Conservation (phyloP, 306 rosid species). For the Adenanthera pavonina region DNA sequence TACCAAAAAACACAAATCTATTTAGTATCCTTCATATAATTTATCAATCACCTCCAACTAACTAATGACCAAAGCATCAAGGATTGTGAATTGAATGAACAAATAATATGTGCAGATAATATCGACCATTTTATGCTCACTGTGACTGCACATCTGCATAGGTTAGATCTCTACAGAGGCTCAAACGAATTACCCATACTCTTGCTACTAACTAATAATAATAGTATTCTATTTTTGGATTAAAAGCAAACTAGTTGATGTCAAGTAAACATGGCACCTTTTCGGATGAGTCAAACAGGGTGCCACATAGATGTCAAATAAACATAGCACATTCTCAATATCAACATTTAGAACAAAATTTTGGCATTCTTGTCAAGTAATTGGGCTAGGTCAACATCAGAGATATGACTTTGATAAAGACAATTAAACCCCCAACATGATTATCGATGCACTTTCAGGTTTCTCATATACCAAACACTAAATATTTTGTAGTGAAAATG, state of each 20-base stretch:
- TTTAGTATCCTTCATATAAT: conserved; percentile 11
- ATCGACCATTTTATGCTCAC: not conserved
- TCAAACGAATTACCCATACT: conserved; percentile 10
- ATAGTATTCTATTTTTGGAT: not conserved
- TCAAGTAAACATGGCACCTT: too few relatives aligned
- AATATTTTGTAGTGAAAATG: conserved; percentile 10
- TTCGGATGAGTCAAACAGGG: not conserved
- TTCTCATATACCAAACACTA: not conserved
- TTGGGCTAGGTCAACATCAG: not conserved
- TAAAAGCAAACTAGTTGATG: not conserved
- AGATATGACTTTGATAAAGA: not conserved
- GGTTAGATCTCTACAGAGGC: conserved; percentile 14
- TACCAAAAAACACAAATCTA: conserved; percentile 17
- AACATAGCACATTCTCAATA: not conserved
- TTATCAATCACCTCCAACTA: conserved; percentile 2
- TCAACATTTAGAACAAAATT: not conserved
- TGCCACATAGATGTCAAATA: not conserved
- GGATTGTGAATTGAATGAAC: not conserved
- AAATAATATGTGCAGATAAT: conserved; percentile 7
- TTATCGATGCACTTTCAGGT: not conserved
- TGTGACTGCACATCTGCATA: conserved; percentile 1
- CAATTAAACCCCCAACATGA: not conserved
- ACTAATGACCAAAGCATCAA: conserved; percentile 1
- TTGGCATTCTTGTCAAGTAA: not conserved
- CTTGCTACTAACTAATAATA: not conserved